Evolutionary conservation across 345 rosid genomes (phyloP), one percentile per base, ranked within the genome.

Genomic region (Theobroma cacao): DNA sequence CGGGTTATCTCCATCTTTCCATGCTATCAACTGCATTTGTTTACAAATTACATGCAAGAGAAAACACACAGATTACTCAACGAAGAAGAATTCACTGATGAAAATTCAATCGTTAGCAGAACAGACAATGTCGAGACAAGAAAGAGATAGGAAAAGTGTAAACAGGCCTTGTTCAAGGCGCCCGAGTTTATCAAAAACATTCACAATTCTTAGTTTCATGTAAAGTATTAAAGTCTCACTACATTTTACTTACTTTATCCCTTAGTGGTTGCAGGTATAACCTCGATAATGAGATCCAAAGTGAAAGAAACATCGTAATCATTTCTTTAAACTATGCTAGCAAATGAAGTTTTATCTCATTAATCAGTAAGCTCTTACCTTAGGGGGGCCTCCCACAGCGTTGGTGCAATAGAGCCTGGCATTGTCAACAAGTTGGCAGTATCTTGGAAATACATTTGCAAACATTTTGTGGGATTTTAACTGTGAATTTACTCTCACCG

Each of bases 341-440:
- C 4, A 45, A 45, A 45, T 12, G 17, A n/a, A n/a, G n/a, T 43
- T 43, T 41, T 45, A 45, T 45, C 50, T 45, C 50, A 45, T 45
- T 12, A 45, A 45, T 45, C 55, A 41, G 17, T 4, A 14, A 50
- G 17, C 7, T 24, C 7, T 72, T 89, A 95, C 99, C 89, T 81
- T 87, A 6, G 98, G 97, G 0, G 94, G 91, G 7, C 94, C 89
- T 78, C 89, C 93, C 24, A 88, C 78, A 12, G 92, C 90, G 63
- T 94, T 92, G 38, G 98, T 94, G 85, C 94, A 88, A 70, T 89
- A 96, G 36, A 96, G 93, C 81, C 90, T 89, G 59, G 97, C 97
- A 66, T 87, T 89, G 72, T 96, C 99, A 15, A 94, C 98, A 53
- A 91, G 86, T 1, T 81, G 77, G 82, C 92, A 89, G 40, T 94